A percentile compares a stretch with the other conserved stretches of the same genome.
These are phyloP conservation scores for Lasiosphaeris hirsuta DNA, from an alignment of 495 filamentous ascomycete species.

Conservation along the genomic window DNA sequence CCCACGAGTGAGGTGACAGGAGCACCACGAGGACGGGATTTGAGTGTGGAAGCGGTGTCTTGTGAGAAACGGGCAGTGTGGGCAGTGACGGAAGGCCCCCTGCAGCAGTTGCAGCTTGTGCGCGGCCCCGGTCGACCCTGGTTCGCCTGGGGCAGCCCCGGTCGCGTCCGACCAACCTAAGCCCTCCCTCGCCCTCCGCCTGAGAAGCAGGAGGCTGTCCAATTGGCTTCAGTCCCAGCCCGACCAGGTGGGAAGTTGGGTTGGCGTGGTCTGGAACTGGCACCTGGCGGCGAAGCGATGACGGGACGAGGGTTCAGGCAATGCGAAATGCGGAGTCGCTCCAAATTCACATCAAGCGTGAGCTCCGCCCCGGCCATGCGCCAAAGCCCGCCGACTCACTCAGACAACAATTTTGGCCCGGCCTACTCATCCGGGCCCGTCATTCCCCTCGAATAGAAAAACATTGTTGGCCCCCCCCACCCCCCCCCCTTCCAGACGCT, in stretches of 20 bases:
- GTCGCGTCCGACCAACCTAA: background rate
- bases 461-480: slow-evolving; percentile 4
- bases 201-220: background rate
- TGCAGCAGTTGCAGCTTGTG: background rate
- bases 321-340: slow-evolving; percentile 10
- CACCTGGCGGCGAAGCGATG: slow-evolving; percentile 5
- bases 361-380: slow-evolving; percentile 6
- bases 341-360: background rate
- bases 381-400: background rate
- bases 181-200: background rate
- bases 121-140: background rate
- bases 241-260: background rate
- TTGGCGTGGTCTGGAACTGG: background rate
- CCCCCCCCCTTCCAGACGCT: background rate
- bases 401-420: background rate
- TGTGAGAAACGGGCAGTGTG: slow-evolving; percentile 6
- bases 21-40: no score
- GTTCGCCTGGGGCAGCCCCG: slow-evolving; percentile 1
- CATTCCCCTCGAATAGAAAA: slow-evolving; percentile 6
- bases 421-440: background rate
- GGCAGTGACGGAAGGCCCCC: slow-evolving; percentile 4
- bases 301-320: background rate
- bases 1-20: background rate
- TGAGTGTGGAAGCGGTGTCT: background rate
- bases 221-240: slow-evolving; percentile 1